A percentile compares a stretch with the other conserved stretches of the same genome.
phyloP scores from a whole-genome alignment of 192 early-diverging fungal species.

The Backusella luteola region DNA sequence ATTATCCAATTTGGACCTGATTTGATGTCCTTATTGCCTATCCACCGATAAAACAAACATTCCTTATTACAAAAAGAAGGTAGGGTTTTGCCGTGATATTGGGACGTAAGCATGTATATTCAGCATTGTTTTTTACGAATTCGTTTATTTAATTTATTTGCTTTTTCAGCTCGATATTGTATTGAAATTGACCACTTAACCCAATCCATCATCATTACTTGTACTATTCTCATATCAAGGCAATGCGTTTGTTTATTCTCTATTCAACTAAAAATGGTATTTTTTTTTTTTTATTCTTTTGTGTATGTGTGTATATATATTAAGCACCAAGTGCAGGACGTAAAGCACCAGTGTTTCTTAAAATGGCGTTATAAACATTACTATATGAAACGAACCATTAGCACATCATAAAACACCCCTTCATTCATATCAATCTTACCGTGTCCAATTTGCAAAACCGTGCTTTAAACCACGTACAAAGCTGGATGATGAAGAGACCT shows the following conservation, averaged over 20 bases:
- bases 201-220: neutral
- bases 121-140: neutral
- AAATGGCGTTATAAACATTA: neutral
- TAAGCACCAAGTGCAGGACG: neutral
- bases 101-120: neutral
- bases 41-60: neutral
- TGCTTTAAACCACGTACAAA: slow-evolving; percentile 12
- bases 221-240: neutral
- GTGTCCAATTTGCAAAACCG: slow-evolving; percentile 8
- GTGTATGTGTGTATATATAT: neutral
- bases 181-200: neutral
- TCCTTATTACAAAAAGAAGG: neutral
- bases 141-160: neutral
- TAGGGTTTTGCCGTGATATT: neutral
- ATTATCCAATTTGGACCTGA: neutral
- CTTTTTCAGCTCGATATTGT: neutral
- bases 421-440: slow-evolving; percentile 6
- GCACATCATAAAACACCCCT: neutral
- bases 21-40: neutral
- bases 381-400: neutral
- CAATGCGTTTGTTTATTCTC: neutral
- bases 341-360: neutral
- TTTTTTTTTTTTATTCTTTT: neutral
- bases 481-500: neutral
- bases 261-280: neutral